Evolutionary conservation across 164 flowering plant genomes (phyloP), one percentile per base, ranked within the genome.

Genomic region (Tetrastigma voinierianum): DNA sequence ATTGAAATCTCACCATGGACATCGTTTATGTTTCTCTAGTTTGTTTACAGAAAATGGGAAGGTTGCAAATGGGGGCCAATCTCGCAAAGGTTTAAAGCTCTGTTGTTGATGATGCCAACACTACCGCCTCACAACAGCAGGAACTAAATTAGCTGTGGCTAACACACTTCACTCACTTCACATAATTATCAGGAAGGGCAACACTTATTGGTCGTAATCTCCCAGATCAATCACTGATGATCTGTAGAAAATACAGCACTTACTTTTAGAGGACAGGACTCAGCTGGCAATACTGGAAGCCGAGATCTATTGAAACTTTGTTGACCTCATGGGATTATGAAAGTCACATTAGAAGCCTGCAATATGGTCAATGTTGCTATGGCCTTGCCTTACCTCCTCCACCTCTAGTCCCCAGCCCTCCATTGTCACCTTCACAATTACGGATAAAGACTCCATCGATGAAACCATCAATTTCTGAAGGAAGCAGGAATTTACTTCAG

Each of bases 281-380:
- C 15, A 1, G 21, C 20, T 15, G 53, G 69, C 21, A 66, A 59
- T 44, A 49, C 63, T 65, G 73, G 72, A 51, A 70, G 65, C 46
- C 43, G 43, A 79, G 75, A 70, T 59, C 69, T 61, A 43, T 61
- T 18, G 59, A 76, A 49, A 60, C 68, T 32, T 76, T 82, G 65
- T 64, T 80, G 16, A 84, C 46, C 90, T 86, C n/a, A 67, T 87
- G 90, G 47, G 86, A 88, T 46, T 82, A 75, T 66, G 82, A 83
- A 4, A 71, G 74, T 75, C 78, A 84, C 62, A n/a, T 76, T 12
- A 65, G 76, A 45, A 83, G 79, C 57, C 66, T 86, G 43, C 56
- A 54, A 3, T 78, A 68, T 68, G 86, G 81, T 69, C 80, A 62
- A 43, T 52, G 49, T 59, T 81, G 74, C 76, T 78, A 72, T 68